phyloP scores from a whole-genome alignment of 108 stramenopile genomes.

The Conticribra guillardii region DNA sequence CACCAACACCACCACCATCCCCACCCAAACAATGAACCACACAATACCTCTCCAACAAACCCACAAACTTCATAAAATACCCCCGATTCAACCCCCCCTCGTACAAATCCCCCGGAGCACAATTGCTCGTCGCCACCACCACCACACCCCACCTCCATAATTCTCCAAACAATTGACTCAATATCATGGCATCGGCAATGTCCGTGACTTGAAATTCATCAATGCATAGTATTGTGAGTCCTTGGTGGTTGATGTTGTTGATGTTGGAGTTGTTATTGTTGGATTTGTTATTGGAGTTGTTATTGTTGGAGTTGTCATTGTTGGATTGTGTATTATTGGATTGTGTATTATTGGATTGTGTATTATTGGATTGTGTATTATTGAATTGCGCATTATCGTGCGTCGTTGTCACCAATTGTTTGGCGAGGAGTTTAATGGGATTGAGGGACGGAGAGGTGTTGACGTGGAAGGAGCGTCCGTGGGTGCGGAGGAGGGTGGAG shows the following conservation, averaged over 20 bases:
- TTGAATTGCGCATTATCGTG: too few species aligned
- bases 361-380: too few species aligned
- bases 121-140: constrained; percentile 96
- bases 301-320: too few species aligned
- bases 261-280: too few species aligned
- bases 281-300: too few species aligned
- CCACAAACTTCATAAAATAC: constrained; percentile 95
- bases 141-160: constrained; percentile 77
- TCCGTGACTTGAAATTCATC: constrained; percentile 99
- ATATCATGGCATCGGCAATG: constrained; percentile 94
- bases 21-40: constrained; percentile 70
- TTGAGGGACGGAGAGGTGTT: constrained; percentile 62
- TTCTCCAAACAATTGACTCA: constrained; percentile 76
- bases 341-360: too few species aligned
- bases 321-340: too few species aligned
- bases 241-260: too few species aligned
- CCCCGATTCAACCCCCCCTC: constrained; percentile 94
- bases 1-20: constrained; percentile 53
- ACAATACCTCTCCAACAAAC: constrained; percentile 77
- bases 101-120: constrained; percentile 92
- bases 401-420: constrained; percentile 59
- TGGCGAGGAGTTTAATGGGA: constrained; percentile 73
- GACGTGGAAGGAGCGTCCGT: constrained; percentile 71
- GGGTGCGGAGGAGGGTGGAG: constrained; percentile 55
- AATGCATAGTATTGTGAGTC: constrained; percentile 90